phyloP scores from a whole-genome alignment of 306 rosid genomes.

The Prunus mume region DNA sequence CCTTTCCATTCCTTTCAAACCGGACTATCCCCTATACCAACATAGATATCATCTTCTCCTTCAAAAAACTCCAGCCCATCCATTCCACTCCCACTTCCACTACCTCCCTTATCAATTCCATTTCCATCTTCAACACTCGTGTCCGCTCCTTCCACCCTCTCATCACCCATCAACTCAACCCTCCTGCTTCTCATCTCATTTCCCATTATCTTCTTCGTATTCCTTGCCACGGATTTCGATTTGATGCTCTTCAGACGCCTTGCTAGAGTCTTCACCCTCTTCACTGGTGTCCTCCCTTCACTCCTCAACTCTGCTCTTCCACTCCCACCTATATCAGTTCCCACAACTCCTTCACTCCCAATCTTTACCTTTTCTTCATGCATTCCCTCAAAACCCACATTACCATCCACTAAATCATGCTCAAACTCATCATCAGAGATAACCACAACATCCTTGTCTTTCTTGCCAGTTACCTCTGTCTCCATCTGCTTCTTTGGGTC shows the following conservation, averaged over 20 bases:
- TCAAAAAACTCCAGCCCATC: conserved; percentile 39
- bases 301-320: background rate
- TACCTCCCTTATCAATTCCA: background rate
- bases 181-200: conserved; percentile 25
- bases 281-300: background rate
- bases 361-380: background rate
- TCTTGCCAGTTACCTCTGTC: background rate
- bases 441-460: background rate
- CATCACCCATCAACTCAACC: background rate
- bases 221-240: conserved; percentile 38
- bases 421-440: conserved; percentile 13
- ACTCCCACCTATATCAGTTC: background rate
- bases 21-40: conserved; percentile 26
- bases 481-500: background rate
- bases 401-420: background rate
- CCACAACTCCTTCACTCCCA: background rate
- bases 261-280: conserved; percentile 15
- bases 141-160: background rate
- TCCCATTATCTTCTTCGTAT: conserved; percentile 22
- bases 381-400: background rate
- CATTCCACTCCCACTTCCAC: conserved; percentile 4
- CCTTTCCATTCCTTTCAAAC: conserved; percentile 12
- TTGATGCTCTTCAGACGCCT: conserved; percentile 35
- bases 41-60: conserved; percentile 44
- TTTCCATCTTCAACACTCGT: conserved; percentile 10